Base-by-base conservation (phyloP, 768 basidiomycete species). In the Xerocomellus dryophilus region DNA sequence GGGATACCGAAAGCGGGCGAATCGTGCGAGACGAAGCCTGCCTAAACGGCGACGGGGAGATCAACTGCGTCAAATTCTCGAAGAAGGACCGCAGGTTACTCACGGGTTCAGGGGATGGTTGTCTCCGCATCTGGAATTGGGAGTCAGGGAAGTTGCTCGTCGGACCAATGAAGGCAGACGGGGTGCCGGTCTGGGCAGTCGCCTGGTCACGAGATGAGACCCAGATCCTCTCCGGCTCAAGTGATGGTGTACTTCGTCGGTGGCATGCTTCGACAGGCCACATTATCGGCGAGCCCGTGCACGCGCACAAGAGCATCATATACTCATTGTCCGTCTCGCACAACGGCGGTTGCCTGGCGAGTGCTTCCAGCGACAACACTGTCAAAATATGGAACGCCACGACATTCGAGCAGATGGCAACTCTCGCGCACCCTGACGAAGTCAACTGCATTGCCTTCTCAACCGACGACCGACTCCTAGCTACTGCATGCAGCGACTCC, bases 381-480 rank as follows among this genome's bases (percentile, higher is more conserved):
- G 66, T 69, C 53, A 69, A 64, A 29, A 59, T 67, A 62, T 67
- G 66, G 66, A 67, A 67, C 7, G 41, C 65, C 43, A 60, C 47
- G 5, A 69, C 64, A 10, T 56, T 66, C 17, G 61, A 66, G 32
- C 61, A 61, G 41, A 48, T 66, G 50, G 66, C 66, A 20, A 53
- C 47, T 36, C 47, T 66, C 25, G 43, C 31, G 27, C 66, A 66
- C 42, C 59, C 59, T 7, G 47, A 68, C 23, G 66, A 66, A 34
- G 68, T 71, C 43, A 64, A 64, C 18, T 71, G 61, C 21, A 42
- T 66, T 46, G 35, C 68, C 42, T 72, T 72, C 55, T 70, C 68
- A 3, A 25, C 47, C 44, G 69, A 72, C 56, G 65, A 64, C 48
- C 51, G 66, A 51, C 60, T 59, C 47, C 45, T 70, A n/a, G 68